A percentile compares a stretch with the other conserved stretches of the same genome.
These are phyloP conservation scores for Cytospora mali DNA, from an alignment of 2,329 filamentous ascomycete species.

Conservation along the genomic window DNA sequence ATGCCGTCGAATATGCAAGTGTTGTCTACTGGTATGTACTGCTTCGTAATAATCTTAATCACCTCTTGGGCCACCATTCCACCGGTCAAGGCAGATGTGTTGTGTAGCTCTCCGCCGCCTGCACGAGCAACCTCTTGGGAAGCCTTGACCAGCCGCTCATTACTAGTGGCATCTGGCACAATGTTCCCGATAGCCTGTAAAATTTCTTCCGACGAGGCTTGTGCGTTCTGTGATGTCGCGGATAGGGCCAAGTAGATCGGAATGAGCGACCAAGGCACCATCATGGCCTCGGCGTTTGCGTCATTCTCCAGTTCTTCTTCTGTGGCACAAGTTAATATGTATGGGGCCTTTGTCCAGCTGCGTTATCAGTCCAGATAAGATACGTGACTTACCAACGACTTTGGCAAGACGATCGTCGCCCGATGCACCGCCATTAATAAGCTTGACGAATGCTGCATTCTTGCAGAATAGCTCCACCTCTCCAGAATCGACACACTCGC, in stretches of 20 bases:
- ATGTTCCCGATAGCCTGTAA: constrained; percentile 47
- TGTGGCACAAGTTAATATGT: constrained; percentile 40
- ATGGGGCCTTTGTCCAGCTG: not conserved
- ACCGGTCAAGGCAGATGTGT: constrained; percentile 82
- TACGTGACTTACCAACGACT: constrained; percentile 54
- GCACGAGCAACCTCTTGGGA: constrained; percentile 74
- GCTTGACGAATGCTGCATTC: constrained; percentile 88
- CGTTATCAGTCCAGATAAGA: constrained; percentile 6
- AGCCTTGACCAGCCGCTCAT: constrained; percentile 55
- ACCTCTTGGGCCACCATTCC: constrained; percentile 96
- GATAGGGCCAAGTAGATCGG: constrained; percentile 70
- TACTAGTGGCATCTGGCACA: constrained; percentile 51
- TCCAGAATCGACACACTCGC: constrained; percentile 60
- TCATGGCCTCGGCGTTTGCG: constrained; percentile 50
- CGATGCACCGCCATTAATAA: constrained; percentile 64
- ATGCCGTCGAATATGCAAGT: constrained; percentile 73
- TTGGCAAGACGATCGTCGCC: constrained; percentile 52
- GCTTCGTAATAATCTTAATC: constrained; percentile 82
- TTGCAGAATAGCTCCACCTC: constrained; percentile 95
- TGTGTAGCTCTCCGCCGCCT: constrained; percentile 85
- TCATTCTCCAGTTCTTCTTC: constrained; percentile 59
- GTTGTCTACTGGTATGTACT: constrained; percentile 73
- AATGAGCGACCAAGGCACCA: constrained; percentile 61
- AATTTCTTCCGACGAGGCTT: constrained; percentile 56
- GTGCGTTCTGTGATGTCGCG: constrained; percentile 51